phyloP scores from a whole-genome alignment of 495 filamentous ascomycete species.

The Apiosordaria backusii region DNA sequence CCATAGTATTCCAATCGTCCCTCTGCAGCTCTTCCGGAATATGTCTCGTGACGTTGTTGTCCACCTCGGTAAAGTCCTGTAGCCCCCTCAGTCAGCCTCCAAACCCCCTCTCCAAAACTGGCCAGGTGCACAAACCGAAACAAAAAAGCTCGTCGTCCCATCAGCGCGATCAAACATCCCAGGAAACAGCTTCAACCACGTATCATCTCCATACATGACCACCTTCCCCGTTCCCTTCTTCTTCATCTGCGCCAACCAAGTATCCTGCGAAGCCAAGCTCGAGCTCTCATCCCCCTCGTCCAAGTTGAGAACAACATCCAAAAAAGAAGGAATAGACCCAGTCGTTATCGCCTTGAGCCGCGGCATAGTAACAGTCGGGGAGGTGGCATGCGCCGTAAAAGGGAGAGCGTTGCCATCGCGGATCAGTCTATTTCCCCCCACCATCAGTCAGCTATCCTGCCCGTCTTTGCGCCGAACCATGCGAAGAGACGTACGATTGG shows the following conservation, averaged over 20 bases:
- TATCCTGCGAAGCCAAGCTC: constrained; percentile 82
- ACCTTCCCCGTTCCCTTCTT: constrained; percentile 65
- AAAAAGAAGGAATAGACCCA: constrained; percentile 91
- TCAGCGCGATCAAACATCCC: constrained; percentile 78
- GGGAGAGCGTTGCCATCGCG: constrained; percentile 76
- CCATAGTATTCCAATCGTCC: constrained; percentile 86
- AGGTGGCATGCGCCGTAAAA: constrained; percentile 93
- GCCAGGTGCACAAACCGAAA: constrained; percentile 69
- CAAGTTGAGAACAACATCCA: constrained; percentile 95
- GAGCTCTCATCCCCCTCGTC: constrained; percentile 89
- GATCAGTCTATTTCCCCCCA: constrained; percentile 67
- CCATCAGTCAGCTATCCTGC: background rate
- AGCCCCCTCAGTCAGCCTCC: constrained; percentile 2
- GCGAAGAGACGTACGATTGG: constrained; percentile 63
- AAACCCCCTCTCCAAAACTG: background rate
- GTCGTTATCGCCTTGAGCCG: constrained; percentile 96
- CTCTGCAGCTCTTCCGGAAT: constrained; percentile 67
- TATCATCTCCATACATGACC: constrained; percentile 97
- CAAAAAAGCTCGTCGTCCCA: constrained; percentile 96
- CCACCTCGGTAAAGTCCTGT: constrained; percentile 97
- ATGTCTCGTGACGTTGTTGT: constrained; percentile 95
- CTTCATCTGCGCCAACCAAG: constrained; percentile 90
- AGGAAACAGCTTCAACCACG: constrained; percentile 96
- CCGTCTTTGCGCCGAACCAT: background rate
- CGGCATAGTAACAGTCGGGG: constrained; percentile 98